Percentiles rank a stretch among this genome's conserved stretches.
Evolutionary conservation across 257 asterid genomes (phyloP).

Genomic region (Solanum pinnatisectum): DNA sequence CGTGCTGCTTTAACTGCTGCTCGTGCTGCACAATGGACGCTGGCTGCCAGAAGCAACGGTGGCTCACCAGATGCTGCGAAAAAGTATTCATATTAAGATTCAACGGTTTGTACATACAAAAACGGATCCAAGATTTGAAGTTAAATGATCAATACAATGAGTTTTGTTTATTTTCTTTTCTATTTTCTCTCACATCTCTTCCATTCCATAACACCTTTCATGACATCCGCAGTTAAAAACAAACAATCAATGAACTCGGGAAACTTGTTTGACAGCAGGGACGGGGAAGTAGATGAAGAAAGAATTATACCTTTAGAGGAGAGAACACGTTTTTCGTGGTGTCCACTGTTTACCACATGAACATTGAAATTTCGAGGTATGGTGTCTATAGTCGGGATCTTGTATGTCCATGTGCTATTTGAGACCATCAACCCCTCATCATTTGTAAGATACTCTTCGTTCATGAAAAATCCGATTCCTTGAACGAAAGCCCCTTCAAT

Average conservation of each 20-base stretch:
- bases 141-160: neutral
- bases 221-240: neutral
- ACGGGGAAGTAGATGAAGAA: neutral
- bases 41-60: conserved; percentile 59
- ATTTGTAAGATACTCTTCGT: conserved; percentile 56
- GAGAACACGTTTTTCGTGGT: conserved; percentile 53
- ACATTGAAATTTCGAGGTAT: conserved; percentile 57
- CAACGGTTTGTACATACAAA: neutral
- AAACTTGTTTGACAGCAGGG: neutral
- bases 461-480: conserved; percentile 85
- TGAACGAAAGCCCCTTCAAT: conserved; percentile 86
- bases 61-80: conserved; percentile 87
- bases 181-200: neutral
- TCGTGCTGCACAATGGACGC: conserved; percentile 68
- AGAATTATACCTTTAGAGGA: conserved; percentile 59
- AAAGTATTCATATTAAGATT: neutral
- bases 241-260: neutral
- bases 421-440: conserved; percentile 39
- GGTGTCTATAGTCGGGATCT: conserved; percentile 73
- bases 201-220: neutral
- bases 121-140: neutral
- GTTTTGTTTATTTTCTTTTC: neutral
- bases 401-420: conserved; percentile 71
- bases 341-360: conserved; percentile 56
- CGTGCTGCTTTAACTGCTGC: conserved; percentile 69